A percentile compares a stretch with the other conserved stretches of the same genome.
phyloP scores from a whole-genome alignment of 495 filamentous ascomycete species.

The Penicillium goetzii region DNA sequence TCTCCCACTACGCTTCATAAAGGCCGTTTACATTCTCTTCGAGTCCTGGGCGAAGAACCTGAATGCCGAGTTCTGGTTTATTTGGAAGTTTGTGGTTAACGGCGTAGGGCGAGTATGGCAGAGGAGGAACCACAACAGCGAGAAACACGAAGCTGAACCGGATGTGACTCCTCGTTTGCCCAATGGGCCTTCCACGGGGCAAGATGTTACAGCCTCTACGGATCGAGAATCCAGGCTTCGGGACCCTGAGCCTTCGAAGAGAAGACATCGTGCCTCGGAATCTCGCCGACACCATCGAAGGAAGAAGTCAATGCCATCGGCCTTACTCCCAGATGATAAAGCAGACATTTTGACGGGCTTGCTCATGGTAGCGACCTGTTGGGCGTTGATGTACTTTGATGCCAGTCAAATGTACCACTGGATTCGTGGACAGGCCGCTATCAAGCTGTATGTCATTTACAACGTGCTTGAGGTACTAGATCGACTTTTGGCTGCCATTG shows the following conservation, averaged over 20 bases:
- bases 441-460: conserved; percentile 98
- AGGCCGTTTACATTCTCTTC: conserved; percentile 74
- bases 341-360: conserved; percentile 91
- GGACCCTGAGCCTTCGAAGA: conserved; percentile 29
- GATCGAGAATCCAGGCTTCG: conserved; percentile 33
- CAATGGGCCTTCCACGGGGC: conserved; percentile 18
- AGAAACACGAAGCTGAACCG: conserved; percentile 29
- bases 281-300: conserved; percentile 63
- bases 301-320: conserved; percentile 82
- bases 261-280: conserved; percentile 38
- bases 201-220: conserved; percentile 1
- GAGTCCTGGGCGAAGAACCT: conserved; percentile 72
- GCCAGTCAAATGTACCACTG: conserved; percentile 98
- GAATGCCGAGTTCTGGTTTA: conserved; percentile 64
- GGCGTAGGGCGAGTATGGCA: conserved; percentile 80
- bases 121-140: conserved; percentile 45
- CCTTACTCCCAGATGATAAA: conserved; percentile 84
- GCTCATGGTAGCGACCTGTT: conserved; percentile 81
- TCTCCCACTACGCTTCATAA: conserved; percentile 85
- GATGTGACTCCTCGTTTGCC: conserved; percentile 31
- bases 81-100: conserved; percentile 72
- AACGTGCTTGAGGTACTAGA: conserved; percentile 92
- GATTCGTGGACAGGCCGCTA: conserved; percentile 92
- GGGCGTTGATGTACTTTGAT: conserved; percentile 87
- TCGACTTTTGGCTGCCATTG: conserved; percentile 83